Conservation (phyloP, 768 basidiomycete species). For the Postia placenta region DNA sequence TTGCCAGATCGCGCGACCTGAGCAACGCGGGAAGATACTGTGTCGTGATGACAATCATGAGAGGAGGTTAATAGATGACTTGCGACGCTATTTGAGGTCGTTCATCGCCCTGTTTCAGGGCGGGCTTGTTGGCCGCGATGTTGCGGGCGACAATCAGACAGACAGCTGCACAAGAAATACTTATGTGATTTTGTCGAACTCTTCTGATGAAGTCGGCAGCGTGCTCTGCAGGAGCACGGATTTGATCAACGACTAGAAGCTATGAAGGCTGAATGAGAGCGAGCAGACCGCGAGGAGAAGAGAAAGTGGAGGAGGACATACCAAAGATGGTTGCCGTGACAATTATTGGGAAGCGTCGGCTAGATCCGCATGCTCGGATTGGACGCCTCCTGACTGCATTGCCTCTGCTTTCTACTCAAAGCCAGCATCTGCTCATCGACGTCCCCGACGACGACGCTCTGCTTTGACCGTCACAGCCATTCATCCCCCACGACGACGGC, state of each 20-base stretch:
- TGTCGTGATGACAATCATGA: no score
- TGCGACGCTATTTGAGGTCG: no score
- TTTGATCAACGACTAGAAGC: background rate
- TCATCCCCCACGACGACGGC: background rate
- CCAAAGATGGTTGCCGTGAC: constrained; percentile 6
- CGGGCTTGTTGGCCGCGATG: no score
- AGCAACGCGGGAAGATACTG: no score
- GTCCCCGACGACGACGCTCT: constrained; percentile 4
- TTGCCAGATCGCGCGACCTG: no score
- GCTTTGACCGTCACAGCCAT: background rate
- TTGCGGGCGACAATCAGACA: no score
- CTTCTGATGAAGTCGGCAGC: background rate
- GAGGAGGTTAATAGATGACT: no score
- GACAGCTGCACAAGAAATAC: background rate
- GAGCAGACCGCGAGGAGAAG: background rate
- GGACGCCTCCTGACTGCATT: background rate
- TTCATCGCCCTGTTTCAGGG: no score
- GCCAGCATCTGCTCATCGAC: constrained; percentile 1
- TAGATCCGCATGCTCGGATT: constrained; percentile 3
- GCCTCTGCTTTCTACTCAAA: constrained; percentile 1
- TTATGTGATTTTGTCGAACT: background rate
- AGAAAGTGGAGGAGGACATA: background rate
- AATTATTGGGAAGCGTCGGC: constrained; percentile 7
- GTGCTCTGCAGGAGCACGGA: background rate
- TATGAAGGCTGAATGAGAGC: background rate